Percentiles rank a stretch among this genome's conserved stretches.
Conservation (phyloP, 2,329 filamentous ascomycete genomes). For the Lanzia echinophila region DNA sequence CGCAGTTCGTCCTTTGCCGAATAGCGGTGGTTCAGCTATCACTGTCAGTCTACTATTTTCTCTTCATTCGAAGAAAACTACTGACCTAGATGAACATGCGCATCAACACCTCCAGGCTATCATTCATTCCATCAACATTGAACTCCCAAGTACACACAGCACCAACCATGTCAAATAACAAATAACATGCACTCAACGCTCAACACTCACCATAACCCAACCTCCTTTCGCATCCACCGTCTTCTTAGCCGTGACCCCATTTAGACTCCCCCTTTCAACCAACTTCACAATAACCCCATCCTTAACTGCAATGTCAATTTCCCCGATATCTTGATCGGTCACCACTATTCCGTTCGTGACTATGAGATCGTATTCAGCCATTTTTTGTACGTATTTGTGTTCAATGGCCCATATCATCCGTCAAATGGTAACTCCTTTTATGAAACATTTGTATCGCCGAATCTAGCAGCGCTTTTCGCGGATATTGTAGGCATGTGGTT, state of each 20-base stretch:
- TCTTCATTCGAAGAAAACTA: not conserved
- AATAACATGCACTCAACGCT: not conserved
- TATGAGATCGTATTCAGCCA: not conserved
- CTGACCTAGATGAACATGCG: not conserved
- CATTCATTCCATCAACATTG: not conserved
- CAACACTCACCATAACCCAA: not conserved
- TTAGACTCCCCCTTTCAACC: not conserved
- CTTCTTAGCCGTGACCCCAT: not conserved
- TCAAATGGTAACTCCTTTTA: no score
- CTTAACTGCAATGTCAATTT: not conserved
- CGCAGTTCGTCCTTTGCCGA: conserved; percentile 6
- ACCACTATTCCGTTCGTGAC: not conserved
- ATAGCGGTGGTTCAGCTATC: conserved; percentile 6
- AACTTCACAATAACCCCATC: not conserved
- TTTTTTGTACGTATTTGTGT: no score
- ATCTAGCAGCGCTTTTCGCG: no score
- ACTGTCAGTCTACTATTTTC: not conserved
- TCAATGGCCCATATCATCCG: no score
- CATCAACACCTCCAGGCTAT: not conserved
- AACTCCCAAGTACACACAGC: not conserved
- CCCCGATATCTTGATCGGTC: not conserved
- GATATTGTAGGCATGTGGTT: no score
- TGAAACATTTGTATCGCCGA: no score
- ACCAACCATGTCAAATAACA: no score
- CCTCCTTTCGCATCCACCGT: not conserved